A percentile compares a stretch with the other conserved stretches of the same genome.
Conservation (phyloP, 768 basidiomycete species). For the Lactarius evosmus region DNA sequence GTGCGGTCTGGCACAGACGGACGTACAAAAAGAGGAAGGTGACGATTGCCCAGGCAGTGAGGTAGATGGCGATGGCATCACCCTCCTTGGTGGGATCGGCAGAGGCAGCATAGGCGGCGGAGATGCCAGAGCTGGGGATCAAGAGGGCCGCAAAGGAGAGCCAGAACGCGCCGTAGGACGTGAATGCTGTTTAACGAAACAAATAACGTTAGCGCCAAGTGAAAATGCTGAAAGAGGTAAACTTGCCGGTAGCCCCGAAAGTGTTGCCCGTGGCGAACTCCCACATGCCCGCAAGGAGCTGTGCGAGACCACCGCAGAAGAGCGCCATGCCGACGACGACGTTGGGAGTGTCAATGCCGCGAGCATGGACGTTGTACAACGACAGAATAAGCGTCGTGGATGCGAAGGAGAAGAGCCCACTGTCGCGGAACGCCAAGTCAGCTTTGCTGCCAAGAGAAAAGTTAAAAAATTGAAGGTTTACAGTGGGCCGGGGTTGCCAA, state of each 20-base stretch:
- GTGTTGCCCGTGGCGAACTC: constrained; percentile 52
- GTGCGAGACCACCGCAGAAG: constrained; percentile 79
- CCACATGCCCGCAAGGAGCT: constrained; percentile 90
- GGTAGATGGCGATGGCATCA: constrained; percentile 69
- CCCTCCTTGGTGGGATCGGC: constrained; percentile 37
- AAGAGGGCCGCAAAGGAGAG: constrained; percentile 74
- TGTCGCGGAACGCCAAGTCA: constrained; percentile 56
- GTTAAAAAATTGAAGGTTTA: constrained; percentile 45
- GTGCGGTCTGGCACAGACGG: neutral
- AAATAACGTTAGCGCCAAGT: constrained; percentile 30
- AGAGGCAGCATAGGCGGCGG: constrained; percentile 44
- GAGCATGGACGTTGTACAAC: constrained; percentile 63
- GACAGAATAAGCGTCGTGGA: constrained; percentile 81
- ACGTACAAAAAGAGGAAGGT: constrained; percentile 68
- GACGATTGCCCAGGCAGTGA: constrained; percentile 70
- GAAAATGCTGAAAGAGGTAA: neutral
- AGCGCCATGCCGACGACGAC: constrained; percentile 84
- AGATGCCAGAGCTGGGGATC: constrained; percentile 65
- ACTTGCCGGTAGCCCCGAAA: constrained; percentile 71
- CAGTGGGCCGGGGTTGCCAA: constrained; percentile 53
- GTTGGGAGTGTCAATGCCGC: constrained; percentile 56
- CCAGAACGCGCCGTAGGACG: constrained; percentile 87
- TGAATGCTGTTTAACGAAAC: constrained; percentile 54
- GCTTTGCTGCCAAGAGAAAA: constrained; percentile 57
- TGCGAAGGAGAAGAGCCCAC: constrained; percentile 81